Evolutionary conservation across 2,329 filamentous ascomycete genomes (phyloP).

Genomic region (Fonsecaea nubica): DNA sequence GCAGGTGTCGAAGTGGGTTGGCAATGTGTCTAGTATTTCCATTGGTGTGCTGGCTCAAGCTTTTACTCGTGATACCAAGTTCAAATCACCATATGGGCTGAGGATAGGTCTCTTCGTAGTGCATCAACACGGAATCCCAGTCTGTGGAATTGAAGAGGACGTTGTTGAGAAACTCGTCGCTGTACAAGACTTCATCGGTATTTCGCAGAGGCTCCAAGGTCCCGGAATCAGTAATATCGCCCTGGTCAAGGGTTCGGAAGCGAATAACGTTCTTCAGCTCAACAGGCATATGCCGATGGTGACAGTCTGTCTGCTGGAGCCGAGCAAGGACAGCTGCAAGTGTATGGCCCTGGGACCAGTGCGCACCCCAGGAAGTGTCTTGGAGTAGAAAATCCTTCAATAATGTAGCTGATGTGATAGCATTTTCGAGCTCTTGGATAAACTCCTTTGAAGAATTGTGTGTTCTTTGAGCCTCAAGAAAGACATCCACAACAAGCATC

Average conservation of each 20-base stretch:
- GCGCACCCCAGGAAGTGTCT: slow-evolving; percentile 10
- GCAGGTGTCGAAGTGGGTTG: not conserved
- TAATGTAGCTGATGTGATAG: not conserved
- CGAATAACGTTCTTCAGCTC: slow-evolving; percentile 8
- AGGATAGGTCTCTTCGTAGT: not conserved
- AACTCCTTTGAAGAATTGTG: not conserved
- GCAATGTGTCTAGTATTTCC: not conserved
- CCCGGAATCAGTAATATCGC: not conserved
- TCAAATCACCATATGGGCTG: slow-evolving; percentile 1
- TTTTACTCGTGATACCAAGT: not conserved
- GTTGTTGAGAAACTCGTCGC: not conserved
- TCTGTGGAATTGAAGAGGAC: slow-evolving; percentile 4
- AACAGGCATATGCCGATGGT: not conserved
- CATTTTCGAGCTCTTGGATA: slow-evolving; percentile 2
- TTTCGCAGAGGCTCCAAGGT: not conserved
- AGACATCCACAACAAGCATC: slow-evolving; percentile 16
- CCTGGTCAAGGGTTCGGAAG: not conserved
- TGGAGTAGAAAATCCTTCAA: slow-evolving; percentile 10
- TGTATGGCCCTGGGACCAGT: slow-evolving; percentile 14
- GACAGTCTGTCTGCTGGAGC: not conserved
- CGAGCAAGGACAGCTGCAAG: slow-evolving; percentile 10
- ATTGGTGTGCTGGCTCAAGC: not conserved
- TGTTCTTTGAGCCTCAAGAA: not conserved
- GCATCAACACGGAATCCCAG: slow-evolving; percentile 5
- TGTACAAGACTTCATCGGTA: not conserved